Evolutionary conservation across 129 eudicot genomes (phyloP).

Genomic region (Escallonia herrerae): DNA sequence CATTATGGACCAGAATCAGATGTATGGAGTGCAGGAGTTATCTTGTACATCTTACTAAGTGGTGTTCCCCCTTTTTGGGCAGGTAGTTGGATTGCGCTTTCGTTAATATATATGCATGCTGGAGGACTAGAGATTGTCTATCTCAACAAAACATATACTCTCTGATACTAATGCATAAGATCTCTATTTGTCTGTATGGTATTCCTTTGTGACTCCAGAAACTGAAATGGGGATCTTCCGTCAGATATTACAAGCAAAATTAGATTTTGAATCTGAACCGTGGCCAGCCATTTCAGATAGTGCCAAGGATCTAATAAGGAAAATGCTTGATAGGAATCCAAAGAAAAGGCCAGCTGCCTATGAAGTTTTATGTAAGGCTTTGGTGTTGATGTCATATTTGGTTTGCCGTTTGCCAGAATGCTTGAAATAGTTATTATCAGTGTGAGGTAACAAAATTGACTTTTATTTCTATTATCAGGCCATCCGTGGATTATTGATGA

Average conservation of each 20-base stretch:
- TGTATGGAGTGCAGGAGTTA: slow-evolving; percentile 98
- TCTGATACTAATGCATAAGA: neutral
- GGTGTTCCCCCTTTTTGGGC: slow-evolving; percentile 99
- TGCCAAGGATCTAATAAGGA: slow-evolving; percentile 81
- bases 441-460: neutral
- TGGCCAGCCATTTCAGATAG: slow-evolving; percentile 86
- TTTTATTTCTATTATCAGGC: slow-evolving; percentile 35
- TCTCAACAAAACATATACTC: neutral
- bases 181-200: neutral
- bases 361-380: slow-evolving; percentile 78
- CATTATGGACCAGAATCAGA: slow-evolving; percentile 93
- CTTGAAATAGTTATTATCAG: neutral
- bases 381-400: neutral
- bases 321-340: slow-evolving; percentile 88
- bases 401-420: neutral
- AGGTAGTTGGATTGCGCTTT: slow-evolving; percentile 29
- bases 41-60: slow-evolving; percentile 72
- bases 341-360: slow-evolving; percentile 83
- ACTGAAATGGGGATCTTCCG: slow-evolving; percentile 91
- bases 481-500: slow-evolving; percentile 99
- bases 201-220: slow-evolving; percentile 38
- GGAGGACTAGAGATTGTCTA: neutral
- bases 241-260: slow-evolving; percentile 67
- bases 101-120: neutral
- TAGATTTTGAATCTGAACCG: slow-evolving; percentile 87